Percentiles rank a stretch among this genome's conserved stretches.
phyloP scores from a whole-genome alignment of 2,329 filamentous ascomycete genomes.

The Coniella vitis region DNA sequence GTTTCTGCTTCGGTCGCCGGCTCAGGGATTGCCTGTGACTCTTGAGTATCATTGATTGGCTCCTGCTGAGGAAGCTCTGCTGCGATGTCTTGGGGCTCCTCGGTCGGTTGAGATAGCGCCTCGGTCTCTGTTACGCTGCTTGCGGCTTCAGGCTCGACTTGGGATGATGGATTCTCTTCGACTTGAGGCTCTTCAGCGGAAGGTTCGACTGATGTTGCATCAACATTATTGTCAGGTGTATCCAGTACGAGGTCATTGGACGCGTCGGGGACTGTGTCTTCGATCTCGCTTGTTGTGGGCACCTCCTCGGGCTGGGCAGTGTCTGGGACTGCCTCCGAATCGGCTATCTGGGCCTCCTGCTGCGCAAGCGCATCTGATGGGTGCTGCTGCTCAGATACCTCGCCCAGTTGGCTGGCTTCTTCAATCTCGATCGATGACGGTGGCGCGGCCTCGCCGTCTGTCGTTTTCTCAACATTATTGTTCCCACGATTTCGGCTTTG shows the following conservation, averaged over 20 bases:
- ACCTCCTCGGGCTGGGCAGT: not conserved
- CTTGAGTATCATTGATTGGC: not conserved
- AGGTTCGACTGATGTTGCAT: conserved; percentile 1
- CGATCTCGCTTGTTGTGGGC: not conserved
- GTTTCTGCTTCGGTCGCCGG: not conserved
- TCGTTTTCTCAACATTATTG: conserved; percentile 6
- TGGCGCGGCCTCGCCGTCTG: conserved; percentile 5
- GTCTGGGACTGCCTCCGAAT: not conserved
- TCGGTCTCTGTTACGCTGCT: not conserved
- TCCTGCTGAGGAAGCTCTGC: not conserved
- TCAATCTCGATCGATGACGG: conserved; percentile 2
- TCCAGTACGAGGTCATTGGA: conserved; percentile 1
- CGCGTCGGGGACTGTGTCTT: not conserved
- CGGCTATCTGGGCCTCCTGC: not conserved
- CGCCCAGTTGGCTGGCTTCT: not conserved
- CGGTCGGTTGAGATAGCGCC: not conserved
- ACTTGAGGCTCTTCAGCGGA: not conserved
- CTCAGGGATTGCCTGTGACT: not conserved
- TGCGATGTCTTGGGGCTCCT: not conserved
- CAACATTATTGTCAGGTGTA: not conserved
- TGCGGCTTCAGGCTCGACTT: not conserved
- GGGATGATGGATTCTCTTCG: not conserved
- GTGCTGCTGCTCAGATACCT: not conserved
- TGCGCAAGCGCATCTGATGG: not conserved
- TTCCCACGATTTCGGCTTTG: conserved; percentile 1